phyloP scores from a whole-genome alignment of 1,284 basidiomycete genomes.

The Taiwanofungus camphoratus region DNA sequence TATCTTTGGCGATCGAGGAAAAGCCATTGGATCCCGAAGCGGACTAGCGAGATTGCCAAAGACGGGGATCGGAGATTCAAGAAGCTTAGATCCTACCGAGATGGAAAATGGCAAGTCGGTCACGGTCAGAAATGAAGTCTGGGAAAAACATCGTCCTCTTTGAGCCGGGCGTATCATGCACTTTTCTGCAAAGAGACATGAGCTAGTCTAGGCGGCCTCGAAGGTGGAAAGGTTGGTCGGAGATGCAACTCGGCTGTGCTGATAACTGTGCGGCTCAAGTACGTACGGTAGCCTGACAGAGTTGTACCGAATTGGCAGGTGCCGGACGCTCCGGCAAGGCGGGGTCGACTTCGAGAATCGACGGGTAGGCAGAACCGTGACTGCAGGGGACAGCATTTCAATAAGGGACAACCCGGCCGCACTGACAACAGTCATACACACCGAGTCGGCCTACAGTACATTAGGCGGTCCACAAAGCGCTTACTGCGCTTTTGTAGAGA shows the following conservation, averaged over 20 bases:
- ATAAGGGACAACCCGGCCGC: too few relatives aligned
- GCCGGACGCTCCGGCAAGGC: conserved; percentile 4
- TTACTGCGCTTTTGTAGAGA: neutral
- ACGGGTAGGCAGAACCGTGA: conserved; percentile 1
- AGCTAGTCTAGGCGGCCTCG: too few relatives aligned
- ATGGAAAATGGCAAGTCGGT: too few relatives aligned
- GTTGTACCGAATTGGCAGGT: conserved; percentile 5
- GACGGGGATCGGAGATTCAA: conserved; percentile 9
- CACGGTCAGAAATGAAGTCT: too few relatives aligned
- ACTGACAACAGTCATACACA: conserved; percentile 3
- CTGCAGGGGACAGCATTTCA: neutral
- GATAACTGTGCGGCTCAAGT: conserved; percentile 6
- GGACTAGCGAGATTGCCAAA: conserved; percentile 6
- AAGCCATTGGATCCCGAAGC: conserved; percentile 3
- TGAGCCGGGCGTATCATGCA: too few relatives aligned
- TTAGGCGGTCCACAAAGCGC: neutral
- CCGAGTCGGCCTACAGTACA: neutral
- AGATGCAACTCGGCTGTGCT: neutral
- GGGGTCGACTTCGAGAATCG: neutral
- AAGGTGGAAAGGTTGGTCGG: too few relatives aligned
- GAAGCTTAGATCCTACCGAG: conserved; percentile 5
- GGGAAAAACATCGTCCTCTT: too few relatives aligned
- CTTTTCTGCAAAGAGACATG: too few relatives aligned
- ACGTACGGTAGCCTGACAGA: neutral
- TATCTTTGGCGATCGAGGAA: conserved; percentile 10